Conservation (phyloP, 805 yeast genomes). For the Cyberlindnera xishuangbannaensis region DNA sequence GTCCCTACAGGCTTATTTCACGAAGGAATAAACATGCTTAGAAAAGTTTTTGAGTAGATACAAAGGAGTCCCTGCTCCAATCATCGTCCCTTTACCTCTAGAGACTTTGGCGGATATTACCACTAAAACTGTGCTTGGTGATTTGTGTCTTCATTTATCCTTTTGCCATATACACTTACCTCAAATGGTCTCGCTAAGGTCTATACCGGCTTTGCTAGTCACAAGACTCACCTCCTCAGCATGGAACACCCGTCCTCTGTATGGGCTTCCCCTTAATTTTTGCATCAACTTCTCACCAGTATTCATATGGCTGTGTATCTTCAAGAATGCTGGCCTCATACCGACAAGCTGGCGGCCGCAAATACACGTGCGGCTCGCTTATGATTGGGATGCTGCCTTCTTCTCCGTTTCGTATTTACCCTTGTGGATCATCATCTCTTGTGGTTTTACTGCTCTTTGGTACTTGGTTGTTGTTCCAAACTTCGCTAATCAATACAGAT, state of each 20-base stretch:
- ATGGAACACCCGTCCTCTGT: slow-evolving; percentile 9
- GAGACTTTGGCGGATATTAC: no score
- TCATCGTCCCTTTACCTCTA: no score
- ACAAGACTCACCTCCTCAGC: slow-evolving; percentile 7
- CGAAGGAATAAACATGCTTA: no score
- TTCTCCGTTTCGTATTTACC: slow-evolving; percentile 25
- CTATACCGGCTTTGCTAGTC: no score
- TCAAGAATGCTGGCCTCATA: slow-evolving; percentile 53
- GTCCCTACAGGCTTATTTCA: no score
- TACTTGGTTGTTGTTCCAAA: slow-evolving; percentile 21
- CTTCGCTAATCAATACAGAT: slow-evolving; percentile 27
- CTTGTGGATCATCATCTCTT: slow-evolving; percentile 15
- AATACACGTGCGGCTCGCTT: slow-evolving; percentile 43
- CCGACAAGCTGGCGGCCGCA: slow-evolving; percentile 50
- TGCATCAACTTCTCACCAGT: slow-evolving; percentile 46
- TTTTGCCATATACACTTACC: no score
- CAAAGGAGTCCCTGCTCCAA: no score
- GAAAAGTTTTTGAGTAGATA: no score
- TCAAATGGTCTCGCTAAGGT: no score
- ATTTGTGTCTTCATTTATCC: no score
- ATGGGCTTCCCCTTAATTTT: slow-evolving; percentile 25
- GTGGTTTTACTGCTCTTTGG: slow-evolving; percentile 13
- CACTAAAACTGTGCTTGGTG: no score
- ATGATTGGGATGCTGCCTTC: slow-evolving; percentile 36
- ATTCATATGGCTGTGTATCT: slow-evolving; percentile 48